Evolutionary conservation across 108 stramenopile species (phyloP), one percentile per base, ranked within the genome.

Genomic region (Conticribra weissflogii): DNA sequence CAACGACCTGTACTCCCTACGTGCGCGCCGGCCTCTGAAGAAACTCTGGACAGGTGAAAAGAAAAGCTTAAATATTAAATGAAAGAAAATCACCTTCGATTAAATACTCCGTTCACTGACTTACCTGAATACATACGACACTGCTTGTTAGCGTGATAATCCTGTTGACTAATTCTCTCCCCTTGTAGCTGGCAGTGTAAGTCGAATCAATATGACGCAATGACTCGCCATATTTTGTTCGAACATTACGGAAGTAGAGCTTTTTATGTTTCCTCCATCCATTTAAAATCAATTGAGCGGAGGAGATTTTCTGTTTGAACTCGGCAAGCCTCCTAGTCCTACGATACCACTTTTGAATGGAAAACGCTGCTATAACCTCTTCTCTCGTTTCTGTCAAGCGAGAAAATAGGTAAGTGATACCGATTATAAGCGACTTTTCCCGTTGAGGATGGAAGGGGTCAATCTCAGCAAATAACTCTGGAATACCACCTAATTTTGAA

Each of bases 371-470:
- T 24, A 81, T 68, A 29, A 93, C 83, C 59, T 96, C 94, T 36
- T 63, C 58, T 64, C 87, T 91, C 2, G 95, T 95, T 36, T 92
- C 93, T 69, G 95, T 81, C 22, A 98, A 70, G 9, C 97, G 85
- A 3, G 92, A 89, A 66, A 88, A 97, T 9, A 95, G 77, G 64
- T 93, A 96, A 0, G 88, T 60, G 16, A 97, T 63, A 64, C 85
- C 94, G 19, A 90, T 68, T n/a, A 96, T 48, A 75, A 93, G 91
- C 16, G 88, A 83, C 34, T 84, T 80, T 74, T 93, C 90, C 25
- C 95, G 89, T 12, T 95, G 94, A 17, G 81, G 65, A 60, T 90
- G 66, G 17, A 76, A 69, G 23, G 87, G 82, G 57, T 94, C 89
- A 25, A 78, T 78, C 16, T 68, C 58, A 1, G 91, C 88, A 29